These are phyloP conservation scores for Tarenaya hassleriana DNA, from an alignment of 345 rosid genomes.

Conservation along the genomic window DNA sequence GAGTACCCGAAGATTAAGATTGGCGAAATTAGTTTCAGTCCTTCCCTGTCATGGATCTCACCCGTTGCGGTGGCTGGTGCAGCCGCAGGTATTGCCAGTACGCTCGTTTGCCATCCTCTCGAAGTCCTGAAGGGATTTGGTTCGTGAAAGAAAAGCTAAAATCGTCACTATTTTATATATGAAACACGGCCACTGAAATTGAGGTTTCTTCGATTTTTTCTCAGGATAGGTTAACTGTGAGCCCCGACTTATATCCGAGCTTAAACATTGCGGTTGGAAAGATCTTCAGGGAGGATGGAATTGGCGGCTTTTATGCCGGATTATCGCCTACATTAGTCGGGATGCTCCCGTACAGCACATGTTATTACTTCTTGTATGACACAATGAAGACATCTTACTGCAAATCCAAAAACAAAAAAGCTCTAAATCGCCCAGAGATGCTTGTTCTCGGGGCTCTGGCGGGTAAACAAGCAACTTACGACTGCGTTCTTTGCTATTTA, in stretches of 20 bases:
- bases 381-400: constrained; percentile 70
- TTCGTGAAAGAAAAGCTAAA: neutral
- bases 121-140: constrained; percentile 87
- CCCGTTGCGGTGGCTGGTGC: constrained; percentile 96
- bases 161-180: too few relatives aligned
- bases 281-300: constrained; percentile 74
- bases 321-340: constrained; percentile 78
- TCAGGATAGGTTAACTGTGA: constrained; percentile 94
- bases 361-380: constrained; percentile 93
- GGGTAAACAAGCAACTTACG: constrained; percentile 33
- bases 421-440: constrained; percentile 90
- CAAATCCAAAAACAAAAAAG: constrained; percentile 61
- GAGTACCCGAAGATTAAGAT: constrained; percentile 53
- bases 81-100: constrained; percentile 86
- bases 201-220: constrained; percentile 23
- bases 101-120: constrained; percentile 94
- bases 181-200: neutral
- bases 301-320: constrained; percentile 82
- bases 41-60: constrained; percentile 78
- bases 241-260: constrained; percentile 78
- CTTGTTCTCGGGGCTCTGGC: constrained; percentile 83
- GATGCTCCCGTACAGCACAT: constrained; percentile 97
- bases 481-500: neutral
- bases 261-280: constrained; percentile 66
- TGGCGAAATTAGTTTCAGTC: constrained; percentile 51